Conservation (phyloP, 257 asterid genomes). For the Solanum stenotomum region DNA sequence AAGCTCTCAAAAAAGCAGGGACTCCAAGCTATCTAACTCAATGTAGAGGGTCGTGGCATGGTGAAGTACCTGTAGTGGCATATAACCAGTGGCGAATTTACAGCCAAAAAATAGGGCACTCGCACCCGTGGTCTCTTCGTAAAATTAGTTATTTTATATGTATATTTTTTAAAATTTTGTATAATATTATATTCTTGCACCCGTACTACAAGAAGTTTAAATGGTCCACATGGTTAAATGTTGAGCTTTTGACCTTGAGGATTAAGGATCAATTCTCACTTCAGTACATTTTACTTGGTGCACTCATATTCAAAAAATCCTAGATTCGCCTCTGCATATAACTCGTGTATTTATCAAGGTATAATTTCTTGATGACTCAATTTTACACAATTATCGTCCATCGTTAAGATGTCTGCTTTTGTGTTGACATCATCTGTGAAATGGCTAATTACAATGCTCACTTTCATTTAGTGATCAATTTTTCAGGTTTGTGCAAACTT, state of each 20-base stretch:
- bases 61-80: conserved; percentile 50
- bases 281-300: too few relatives aligned
- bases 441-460: background rate
- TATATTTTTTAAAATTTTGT: too few relatives aligned
- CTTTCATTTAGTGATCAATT: too few relatives aligned
- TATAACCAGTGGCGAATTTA: background rate
- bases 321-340: background rate
- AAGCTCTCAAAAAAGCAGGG: conserved; percentile 62
- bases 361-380: background rate
- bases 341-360: background rate
- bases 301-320: too few relatives aligned
- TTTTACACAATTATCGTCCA: background rate
- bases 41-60: conserved; percentile 92
- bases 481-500: background rate
- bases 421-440: background rate
- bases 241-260: too few relatives aligned
- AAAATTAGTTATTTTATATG: too few relatives aligned
- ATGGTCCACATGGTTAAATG: too few relatives aligned
- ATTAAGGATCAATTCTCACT: too few relatives aligned
- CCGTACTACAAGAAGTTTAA: too few relatives aligned
- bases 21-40: conserved; percentile 89
- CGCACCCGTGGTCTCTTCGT: too few relatives aligned
- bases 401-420: background rate
- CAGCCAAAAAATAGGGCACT: too few relatives aligned
- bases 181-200: too few relatives aligned